These are phyloP conservation scores for Pythium angustatum DNA, from an alignment of 352 stramenopile genomes.

Conservation along the genomic window DNA sequence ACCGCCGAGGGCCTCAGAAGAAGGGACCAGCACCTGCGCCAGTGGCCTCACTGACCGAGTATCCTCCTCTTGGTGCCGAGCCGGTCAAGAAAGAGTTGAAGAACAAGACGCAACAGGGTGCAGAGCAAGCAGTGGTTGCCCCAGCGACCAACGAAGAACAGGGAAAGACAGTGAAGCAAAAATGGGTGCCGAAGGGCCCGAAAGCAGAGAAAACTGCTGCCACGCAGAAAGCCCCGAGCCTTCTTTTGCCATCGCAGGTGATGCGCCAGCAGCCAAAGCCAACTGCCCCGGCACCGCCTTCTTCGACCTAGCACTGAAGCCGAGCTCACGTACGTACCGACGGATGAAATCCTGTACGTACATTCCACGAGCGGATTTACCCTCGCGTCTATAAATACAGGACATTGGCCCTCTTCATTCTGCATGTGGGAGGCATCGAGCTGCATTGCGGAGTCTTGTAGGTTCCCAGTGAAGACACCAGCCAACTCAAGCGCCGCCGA, in stretches of 20 bases:
- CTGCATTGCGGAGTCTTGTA: no score
- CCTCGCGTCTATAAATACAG: slow-evolving; percentile 30
- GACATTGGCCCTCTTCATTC: neutral
- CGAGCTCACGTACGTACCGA: neutral
- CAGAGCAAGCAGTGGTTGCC: neutral
- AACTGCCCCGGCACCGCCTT: neutral
- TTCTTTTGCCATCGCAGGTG: slow-evolving; percentile 27
- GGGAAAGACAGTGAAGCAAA: slow-evolving; percentile 18
- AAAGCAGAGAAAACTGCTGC: slow-evolving; percentile 11
- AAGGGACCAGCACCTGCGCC: slow-evolving; percentile 5
- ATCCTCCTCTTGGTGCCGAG: slow-evolving; percentile 25
- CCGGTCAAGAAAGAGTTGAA: slow-evolving; percentile 13
- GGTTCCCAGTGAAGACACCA: neutral
- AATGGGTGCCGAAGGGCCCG: slow-evolving; percentile 22
- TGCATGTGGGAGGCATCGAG: no score
- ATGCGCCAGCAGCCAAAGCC: slow-evolving; percentile 30
- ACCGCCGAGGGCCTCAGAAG: slow-evolving; percentile 11
- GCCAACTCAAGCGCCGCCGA: neutral
- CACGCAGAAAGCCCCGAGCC: slow-evolving; percentile 12
- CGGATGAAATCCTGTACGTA: no score
- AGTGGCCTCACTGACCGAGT: slow-evolving; percentile 25
- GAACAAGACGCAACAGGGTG: neutral
- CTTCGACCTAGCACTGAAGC: slow-evolving; percentile 3
- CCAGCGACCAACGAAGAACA: neutral
- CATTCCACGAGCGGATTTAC: no score